A percentile compares a stretch with the other conserved stretches of the same genome.
These are phyloP conservation scores for Parascedosporium putredinis DNA, from an alignment of 2,329 filamentous ascomycete genomes.

Conservation along the genomic window DNA sequence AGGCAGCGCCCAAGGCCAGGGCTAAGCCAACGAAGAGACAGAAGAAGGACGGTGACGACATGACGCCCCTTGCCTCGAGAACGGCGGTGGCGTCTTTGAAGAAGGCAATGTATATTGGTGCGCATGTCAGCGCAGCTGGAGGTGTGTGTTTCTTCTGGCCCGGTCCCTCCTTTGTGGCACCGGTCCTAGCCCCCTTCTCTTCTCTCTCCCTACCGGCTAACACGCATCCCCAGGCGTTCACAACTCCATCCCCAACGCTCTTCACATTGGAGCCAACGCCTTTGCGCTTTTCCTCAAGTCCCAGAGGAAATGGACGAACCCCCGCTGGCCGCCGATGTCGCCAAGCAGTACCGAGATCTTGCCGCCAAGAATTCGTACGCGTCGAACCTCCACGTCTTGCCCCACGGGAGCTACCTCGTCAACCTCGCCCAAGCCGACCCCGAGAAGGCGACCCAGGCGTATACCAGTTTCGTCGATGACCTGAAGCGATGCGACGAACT, in stretches of 20 bases:
- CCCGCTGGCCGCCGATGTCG: conserved; percentile 57
- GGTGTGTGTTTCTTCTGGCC: conserved; percentile 41
- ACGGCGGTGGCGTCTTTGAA: conserved; percentile 55
- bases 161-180: too few relatives aligned
- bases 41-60: conserved; percentile 26
- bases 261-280: conserved; percentile 79
- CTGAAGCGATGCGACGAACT: conserved; percentile 74
- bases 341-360: conserved; percentile 56
- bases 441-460: conserved; percentile 75
- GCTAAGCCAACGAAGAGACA: conserved; percentile 14
- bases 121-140: conserved; percentile 83
- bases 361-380: conserved; percentile 64
- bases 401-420: conserved; percentile 92
- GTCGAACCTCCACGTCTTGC: conserved; percentile 63
- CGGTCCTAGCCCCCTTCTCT: neutral
- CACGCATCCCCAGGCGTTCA: conserved; percentile 56
- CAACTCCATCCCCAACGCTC: conserved; percentile 69
- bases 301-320: conserved; percentile 88
- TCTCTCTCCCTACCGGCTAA: neutral
- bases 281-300: conserved; percentile 95
- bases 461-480: conserved; percentile 78
- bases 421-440: conserved; percentile 82
- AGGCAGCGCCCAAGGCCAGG: neutral
- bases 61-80: conserved; percentile 54
- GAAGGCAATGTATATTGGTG: conserved; percentile 70